These are phyloP conservation scores for Hyphopichia buzzinii DNA, from an alignment of 1,139 yeast genomes.

Conservation along the genomic window DNA sequence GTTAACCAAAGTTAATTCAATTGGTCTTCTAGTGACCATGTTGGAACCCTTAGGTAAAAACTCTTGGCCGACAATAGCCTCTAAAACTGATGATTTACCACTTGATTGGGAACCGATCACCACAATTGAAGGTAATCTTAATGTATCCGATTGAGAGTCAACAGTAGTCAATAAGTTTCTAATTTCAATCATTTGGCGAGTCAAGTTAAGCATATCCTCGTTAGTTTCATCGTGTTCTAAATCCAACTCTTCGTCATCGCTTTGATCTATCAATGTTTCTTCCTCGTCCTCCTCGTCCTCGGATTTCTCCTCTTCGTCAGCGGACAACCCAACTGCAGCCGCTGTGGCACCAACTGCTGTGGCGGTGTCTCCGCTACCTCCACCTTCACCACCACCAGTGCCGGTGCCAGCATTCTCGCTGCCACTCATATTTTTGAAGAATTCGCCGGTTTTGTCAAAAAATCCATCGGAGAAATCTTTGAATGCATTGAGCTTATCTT, in stretches of 20 bases:
- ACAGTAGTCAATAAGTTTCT: conserved; percentile 73
- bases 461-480: conserved; percentile 55
- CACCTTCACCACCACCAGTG: conserved; percentile 17
- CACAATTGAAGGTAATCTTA: conserved; percentile 89
- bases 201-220: conserved; percentile 78
- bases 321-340: conserved; percentile 42
- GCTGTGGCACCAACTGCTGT: conserved; percentile 47
- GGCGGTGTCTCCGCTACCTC: conserved; percentile 32
- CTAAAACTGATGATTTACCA: conserved; percentile 93
- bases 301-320: conserved; percentile 28
- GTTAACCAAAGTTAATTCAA: conserved; percentile 86
- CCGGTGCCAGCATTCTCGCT: conserved; percentile 10
- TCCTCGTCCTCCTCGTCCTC: conserved; percentile 32
- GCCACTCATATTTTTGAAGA: conserved; percentile 26
- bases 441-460: conserved; percentile 44
- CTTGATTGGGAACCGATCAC: conserved; percentile 97
- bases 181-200: conserved; percentile 96
- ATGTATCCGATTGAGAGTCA: conserved; percentile 65
- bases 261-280: conserved; percentile 29
- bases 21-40: conserved; percentile 95
- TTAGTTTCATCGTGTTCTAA: conserved; percentile 52
- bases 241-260: conserved; percentile 38
- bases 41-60: conserved; percentile 91
- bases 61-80: conserved; percentile 91
- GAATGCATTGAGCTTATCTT: conserved; percentile 59